Evolutionary conservation across 2,329 filamentous ascomycete species (phyloP).

Genomic region (Fusarium decemcellulare): DNA sequence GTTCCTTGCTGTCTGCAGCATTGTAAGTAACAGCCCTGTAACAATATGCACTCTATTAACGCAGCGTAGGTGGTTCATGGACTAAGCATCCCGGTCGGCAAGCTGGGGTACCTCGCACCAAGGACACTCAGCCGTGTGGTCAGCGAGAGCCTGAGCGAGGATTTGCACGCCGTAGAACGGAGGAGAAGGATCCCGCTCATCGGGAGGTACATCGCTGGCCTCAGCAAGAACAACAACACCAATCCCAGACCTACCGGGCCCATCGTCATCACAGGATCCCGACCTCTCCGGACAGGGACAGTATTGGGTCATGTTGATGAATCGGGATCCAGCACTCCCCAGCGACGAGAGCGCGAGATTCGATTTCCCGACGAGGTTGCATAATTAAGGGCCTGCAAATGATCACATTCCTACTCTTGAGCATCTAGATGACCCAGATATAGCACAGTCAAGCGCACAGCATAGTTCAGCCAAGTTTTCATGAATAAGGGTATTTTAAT

Average conservation of each 20-base stretch:
- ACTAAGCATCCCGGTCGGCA: slow-evolving; percentile 83
- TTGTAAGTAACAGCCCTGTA: slow-evolving; percentile 68
- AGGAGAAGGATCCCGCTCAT: slow-evolving; percentile 39
- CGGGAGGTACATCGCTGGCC: slow-evolving; percentile 24
- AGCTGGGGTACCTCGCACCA: slow-evolving; percentile 74
- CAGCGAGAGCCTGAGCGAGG: slow-evolving; percentile 43
- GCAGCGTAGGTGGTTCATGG: slow-evolving; percentile 77
- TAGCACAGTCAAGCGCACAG: too few relatives aligned
- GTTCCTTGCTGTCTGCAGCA: slow-evolving; percentile 88
- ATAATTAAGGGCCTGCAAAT: not conserved
- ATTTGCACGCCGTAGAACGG: slow-evolving; percentile 5
- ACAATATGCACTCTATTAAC: fast-evolving
- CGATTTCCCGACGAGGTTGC: slow-evolving; percentile 40
- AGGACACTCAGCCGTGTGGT: slow-evolving; percentile 65
- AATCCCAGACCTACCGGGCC: slow-evolving; percentile 5
- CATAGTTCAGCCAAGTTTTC: not conserved
- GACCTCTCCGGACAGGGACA: slow-evolving; percentile 19
- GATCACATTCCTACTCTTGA: too few relatives aligned
- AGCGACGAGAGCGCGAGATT: slow-evolving; percentile 35
- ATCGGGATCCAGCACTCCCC: slow-evolving; percentile 8
- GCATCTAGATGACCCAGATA: too few relatives aligned
- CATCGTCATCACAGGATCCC: slow-evolving; percentile 26
- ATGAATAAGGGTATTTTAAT: not conserved
- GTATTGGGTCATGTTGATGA: slow-evolving; percentile 1
- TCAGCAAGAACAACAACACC: not conserved